phyloP scores from a whole-genome alignment of 805 yeast genomes.

The Sugiyamaella qingdaonensis region DNA sequence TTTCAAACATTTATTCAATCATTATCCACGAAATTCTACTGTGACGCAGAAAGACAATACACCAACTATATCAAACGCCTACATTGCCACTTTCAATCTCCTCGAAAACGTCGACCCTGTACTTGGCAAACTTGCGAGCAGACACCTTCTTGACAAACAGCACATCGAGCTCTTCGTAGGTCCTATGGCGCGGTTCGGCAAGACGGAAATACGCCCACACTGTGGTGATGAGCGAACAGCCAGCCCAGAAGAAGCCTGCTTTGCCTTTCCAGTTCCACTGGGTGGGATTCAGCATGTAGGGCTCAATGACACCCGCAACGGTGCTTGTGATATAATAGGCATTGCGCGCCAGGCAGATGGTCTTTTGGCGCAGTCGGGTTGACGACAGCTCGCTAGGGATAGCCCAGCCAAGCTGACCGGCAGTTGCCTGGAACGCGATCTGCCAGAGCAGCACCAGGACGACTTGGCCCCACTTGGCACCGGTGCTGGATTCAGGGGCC shows the following conservation, averaged over 20 bases:
- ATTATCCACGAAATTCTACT: no score
- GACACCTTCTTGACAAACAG: constrained; percentile 38
- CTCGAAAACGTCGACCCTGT: constrained; percentile 1
- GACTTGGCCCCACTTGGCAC: constrained; percentile 11
- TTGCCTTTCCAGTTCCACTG: constrained; percentile 45
- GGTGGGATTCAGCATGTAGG: constrained; percentile 45
- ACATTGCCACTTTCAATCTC: background rate
- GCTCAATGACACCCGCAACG: constrained; percentile 30
- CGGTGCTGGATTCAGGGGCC: background rate
- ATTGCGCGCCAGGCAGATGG: constrained; percentile 39
- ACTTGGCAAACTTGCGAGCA: constrained; percentile 25
- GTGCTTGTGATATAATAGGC: constrained; percentile 26
- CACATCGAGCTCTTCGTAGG: constrained; percentile 53
- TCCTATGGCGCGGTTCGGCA: constrained; percentile 54
- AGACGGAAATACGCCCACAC: constrained; percentile 46
- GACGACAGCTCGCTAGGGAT: constrained; percentile 36
- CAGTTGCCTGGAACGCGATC: constrained; percentile 36
- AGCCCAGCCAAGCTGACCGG: constrained; percentile 21
- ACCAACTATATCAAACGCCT: background rate
- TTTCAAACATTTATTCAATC: no score
- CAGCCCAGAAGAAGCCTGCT: constrained; percentile 47
- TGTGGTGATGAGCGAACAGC: constrained; percentile 29
- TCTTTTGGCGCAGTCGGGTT: constrained; percentile 39
- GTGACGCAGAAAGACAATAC: no score
- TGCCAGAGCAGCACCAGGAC: constrained; percentile 8